Conservation (phyloP, 257 asterid genomes). For the Solanum medicagineum region DNA sequence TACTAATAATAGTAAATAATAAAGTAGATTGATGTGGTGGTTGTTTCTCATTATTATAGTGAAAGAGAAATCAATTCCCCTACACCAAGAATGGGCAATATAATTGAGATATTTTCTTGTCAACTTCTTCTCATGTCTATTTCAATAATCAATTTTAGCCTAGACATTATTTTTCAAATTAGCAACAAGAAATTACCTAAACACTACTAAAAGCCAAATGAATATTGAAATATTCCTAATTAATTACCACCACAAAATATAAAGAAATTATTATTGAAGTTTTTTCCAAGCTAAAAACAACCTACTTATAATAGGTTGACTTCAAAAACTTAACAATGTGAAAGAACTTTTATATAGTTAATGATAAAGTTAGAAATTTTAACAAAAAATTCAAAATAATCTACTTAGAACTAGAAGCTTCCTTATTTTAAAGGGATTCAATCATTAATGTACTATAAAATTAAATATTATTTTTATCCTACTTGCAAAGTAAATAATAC, state of each 20-base stretch:
- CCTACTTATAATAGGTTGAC: neutral
- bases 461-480: neutral
- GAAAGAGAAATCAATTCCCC: neutral
- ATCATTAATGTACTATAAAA: neutral
- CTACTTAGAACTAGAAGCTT: neutral
- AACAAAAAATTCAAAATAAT: too few species aligned
- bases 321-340: accelerated
- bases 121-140: neutral
- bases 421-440: neutral
- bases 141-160: neutral
- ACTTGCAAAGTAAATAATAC: neutral
- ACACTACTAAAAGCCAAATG: neutral
- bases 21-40: neutral
- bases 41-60: neutral
- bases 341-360: neutral
- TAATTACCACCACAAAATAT: neutral
- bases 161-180: neutral
- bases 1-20: neutral
- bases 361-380: too few species aligned
- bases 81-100: neutral
- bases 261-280: neutral
- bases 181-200: neutral
- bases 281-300: neutral
- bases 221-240: neutral
- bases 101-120: neutral